Evolutionary conservation across 345 rosid genomes (phyloP).

Genomic region (Gossypium thurberi): DNA sequence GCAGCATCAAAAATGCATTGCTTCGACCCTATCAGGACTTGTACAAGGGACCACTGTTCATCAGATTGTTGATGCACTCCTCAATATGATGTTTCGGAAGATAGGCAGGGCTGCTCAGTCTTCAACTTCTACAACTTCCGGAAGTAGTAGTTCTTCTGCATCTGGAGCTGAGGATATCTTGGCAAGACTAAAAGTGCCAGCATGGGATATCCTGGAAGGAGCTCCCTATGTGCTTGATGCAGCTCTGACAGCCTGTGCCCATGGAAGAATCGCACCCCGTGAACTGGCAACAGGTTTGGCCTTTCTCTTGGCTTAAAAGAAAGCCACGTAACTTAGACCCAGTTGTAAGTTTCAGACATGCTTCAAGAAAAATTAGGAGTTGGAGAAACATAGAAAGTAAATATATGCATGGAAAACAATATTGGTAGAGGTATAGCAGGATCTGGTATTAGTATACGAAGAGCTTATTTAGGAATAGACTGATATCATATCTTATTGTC

Average conservation of each 20-base stretch:
- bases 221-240: constrained; percentile 84
- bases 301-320: constrained; percentile 3
- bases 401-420: not conserved
- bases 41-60: constrained; percentile 71
- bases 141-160: constrained; percentile 68
- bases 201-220: constrained; percentile 95
- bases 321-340: not conserved
- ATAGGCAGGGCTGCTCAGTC: constrained; percentile 50
- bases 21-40: constrained; percentile 73
- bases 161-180: constrained; percentile 58
- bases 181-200: constrained; percentile 66
- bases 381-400: not conserved
- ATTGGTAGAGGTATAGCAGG: not conserved
- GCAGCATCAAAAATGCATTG: constrained; percentile 82
- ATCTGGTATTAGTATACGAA: not conserved
- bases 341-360: not conserved
- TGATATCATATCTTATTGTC: constrained; percentile 3
- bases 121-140: constrained; percentile 57
- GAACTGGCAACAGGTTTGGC: constrained; percentile 89
- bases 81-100: constrained; percentile 77
- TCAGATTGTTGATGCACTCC: constrained; percentile 78
- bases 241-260: constrained; percentile 86
- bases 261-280: constrained; percentile 87
- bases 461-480: not conserved
- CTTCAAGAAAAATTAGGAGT: not conserved